Evolutionary conservation across 768 basidiomycete species (phyloP), one percentile per base, ranked within the genome.

Genomic region (Hygrocybe coccinea): DNA sequence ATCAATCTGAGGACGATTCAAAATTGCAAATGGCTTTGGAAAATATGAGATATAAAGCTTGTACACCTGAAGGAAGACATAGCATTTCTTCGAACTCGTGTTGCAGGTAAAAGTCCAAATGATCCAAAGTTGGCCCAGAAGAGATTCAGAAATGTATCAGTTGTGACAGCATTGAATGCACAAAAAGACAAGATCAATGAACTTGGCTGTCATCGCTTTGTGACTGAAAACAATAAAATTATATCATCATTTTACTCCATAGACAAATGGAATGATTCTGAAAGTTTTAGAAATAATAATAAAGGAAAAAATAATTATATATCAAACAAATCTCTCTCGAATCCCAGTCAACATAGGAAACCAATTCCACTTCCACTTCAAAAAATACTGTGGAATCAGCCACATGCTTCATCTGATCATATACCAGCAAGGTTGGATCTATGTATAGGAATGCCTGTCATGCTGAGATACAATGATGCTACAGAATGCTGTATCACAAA

Each of bases 381-480:
- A 25, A n/a, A 35, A 14, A 24, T 33, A 34, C 41, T 47, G 33
- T 41, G 46, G 44, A 21, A 44, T 24, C 21, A 56, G 45, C 19
- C 34, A 19, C 19, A 14, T n/a, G 55, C 8, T 11, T 47, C 29
- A 12, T 22, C 62, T 21, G 38, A 70, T 19, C 52, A 62, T 50
- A 55, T 65, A 14, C 63, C 71, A 19, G 67, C 64, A 2, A 68
- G 69, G 38, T 56, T 77, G 1, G 57, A 61, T 0, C 36, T 74
- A 12, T 71, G 69, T 60, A 25, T 64, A 29, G 71, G 69, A 0
- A 59, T 71, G 55, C 74, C 74, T 24, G 64, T 73, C 1, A 68
- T 73, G 58, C 66, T 74, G 10, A 38, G 65, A 34, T 29, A 65
- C 39, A 74, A 74, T 59, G 48, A 10, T 2, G 29, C 29, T 29